Evolutionary conservation across 2,329 filamentous ascomycete genomes (phyloP).

Genomic region (Talaromyces sp.): DNA sequence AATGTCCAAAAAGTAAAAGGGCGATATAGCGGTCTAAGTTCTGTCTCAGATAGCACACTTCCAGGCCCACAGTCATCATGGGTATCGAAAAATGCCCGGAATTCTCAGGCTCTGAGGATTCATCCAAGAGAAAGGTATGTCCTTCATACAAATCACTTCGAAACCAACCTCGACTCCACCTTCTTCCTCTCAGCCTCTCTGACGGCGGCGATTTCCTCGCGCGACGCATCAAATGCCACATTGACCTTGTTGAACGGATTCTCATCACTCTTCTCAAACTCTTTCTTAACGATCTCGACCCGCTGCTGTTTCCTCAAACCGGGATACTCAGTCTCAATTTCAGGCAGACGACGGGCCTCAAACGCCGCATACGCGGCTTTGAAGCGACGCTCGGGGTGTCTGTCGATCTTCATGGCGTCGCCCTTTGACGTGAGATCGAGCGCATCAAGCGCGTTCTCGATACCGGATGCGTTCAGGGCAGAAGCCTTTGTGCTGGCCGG

Average conservation of each 20-base stretch:
- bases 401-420: constrained; percentile 67
- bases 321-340: constrained; percentile 80
- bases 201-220: constrained; percentile 67
- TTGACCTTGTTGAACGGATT: constrained; percentile 91
- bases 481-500: constrained; percentile 43
- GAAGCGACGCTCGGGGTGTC: constrained; percentile 81
- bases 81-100: background rate
- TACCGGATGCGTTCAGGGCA: constrained; percentile 74
- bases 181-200: constrained; percentile 63
- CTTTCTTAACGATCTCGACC: constrained; percentile 76
- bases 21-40: background rate
- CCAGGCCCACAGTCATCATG: background rate
- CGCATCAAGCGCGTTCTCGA: constrained; percentile 90
- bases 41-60: background rate
- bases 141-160: constrained; percentile 14
- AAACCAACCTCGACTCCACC: constrained; percentile 63
- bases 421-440: constrained; percentile 61
- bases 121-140: background rate
- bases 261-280: constrained; percentile 90
- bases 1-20: background rate
- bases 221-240: constrained; percentile 69
- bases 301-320: constrained; percentile 79
- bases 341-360: constrained; percentile 72
- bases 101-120: background rate
- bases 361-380: constrained; percentile 80